Evolutionary conservation across 345 rosid genomes (phyloP).

Genomic region (Gossypioides kirkii): DNA sequence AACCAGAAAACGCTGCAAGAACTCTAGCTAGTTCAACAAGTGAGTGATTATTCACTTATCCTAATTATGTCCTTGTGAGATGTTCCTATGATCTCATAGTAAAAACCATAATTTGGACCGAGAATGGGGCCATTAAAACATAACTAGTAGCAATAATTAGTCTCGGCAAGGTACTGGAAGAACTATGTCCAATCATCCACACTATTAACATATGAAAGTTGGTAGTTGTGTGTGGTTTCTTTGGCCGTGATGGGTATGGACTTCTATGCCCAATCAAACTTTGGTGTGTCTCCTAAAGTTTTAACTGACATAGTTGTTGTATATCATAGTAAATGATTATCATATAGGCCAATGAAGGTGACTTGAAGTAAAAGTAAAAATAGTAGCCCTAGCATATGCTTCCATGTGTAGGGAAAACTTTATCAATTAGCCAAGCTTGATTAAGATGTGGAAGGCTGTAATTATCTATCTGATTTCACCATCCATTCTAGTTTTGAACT

Average conservation of each 20-base stretch:
- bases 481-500: neutral
- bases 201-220: neutral
- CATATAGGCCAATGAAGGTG: neutral
- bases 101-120: neutral
- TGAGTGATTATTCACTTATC: constrained; percentile 19
- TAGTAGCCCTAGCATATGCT: neutral
- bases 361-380: neutral
- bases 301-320: neutral
- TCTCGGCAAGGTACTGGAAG: neutral
- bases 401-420: neutral
- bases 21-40: constrained; percentile 35
- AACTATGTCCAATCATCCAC: neutral
- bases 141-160: constrained; percentile 3
- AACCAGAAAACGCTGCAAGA: constrained; percentile 32
- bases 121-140: neutral
- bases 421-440: neutral
- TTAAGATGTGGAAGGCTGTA: neutral
- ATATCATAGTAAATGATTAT: neutral
- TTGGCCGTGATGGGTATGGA: neutral
- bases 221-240: neutral
- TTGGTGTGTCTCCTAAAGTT: neutral
- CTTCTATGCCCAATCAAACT: neutral
- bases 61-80: neutral
- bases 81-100: neutral
- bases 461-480: neutral